Percentiles rank a stretch among this genome's conserved stretches.
Conservation (phyloP, 208 protist genomes). For the Kentomonas sorsogonicus region DNA sequence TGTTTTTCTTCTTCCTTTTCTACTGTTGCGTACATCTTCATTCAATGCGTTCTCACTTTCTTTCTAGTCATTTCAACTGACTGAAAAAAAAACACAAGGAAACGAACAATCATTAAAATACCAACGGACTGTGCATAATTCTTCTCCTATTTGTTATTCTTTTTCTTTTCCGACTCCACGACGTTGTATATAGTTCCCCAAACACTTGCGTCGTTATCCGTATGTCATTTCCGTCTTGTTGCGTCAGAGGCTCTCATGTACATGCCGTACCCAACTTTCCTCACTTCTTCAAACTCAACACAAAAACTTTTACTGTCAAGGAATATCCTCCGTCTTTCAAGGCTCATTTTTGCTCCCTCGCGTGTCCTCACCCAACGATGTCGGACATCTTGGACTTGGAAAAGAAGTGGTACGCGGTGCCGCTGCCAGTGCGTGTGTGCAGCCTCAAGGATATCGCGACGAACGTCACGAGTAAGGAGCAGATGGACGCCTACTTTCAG, state of each 20-base stretch:
- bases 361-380: slow-evolving; percentile 10
- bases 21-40: slow-evolving; percentile 1
- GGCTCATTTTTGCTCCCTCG: too few species aligned
- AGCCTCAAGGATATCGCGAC: slow-evolving; percentile 87
- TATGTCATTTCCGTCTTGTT: too few species aligned
- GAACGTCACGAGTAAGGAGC: slow-evolving; percentile 57
- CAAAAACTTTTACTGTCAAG: too few species aligned
- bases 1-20: slow-evolving; percentile 1
- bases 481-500: slow-evolving; percentile 76
- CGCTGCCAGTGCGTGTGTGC: slow-evolving; percentile 64
- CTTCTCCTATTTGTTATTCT: not conserved
- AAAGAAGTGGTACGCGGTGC: slow-evolving; percentile 75
- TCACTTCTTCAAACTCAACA: too few species aligned
- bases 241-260: too few species aligned
- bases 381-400: slow-evolving; percentile 49
- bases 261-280: too few species aligned
- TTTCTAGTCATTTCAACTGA: not conserved
- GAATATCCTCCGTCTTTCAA: too few species aligned
- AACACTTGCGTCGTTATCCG: too few species aligned
- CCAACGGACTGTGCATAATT: not conserved
- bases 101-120: not conserved
- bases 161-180: not conserved
- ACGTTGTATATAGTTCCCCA: too few species aligned
- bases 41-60: not conserved
- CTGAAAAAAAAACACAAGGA: not conserved